Conservation (phyloP, 192 early-diverging fungal genomes). For the Rhizoclosmatium sp. region DNA sequence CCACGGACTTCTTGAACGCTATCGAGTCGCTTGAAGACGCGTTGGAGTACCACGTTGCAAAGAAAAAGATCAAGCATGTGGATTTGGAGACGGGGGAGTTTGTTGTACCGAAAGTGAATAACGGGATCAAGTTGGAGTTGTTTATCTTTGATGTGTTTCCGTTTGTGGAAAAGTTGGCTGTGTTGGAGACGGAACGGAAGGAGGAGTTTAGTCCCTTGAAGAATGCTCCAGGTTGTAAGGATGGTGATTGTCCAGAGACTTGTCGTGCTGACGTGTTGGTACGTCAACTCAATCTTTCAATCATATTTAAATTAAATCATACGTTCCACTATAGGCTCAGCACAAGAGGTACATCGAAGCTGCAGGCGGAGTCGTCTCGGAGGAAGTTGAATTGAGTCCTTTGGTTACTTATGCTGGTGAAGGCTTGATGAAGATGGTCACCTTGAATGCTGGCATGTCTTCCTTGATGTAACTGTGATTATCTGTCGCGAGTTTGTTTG, state of each 20-base stretch:
- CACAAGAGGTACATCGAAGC: constrained; percentile 84
- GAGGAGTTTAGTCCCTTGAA: too few species aligned
- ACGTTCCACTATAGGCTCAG: constrained; percentile 64
- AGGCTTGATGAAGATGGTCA: constrained; percentile 47
- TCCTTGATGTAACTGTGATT: too few species aligned
- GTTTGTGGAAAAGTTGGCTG: constrained; percentile 86
- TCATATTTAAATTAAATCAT: too few species aligned
- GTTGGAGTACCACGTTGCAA: constrained; percentile 95
- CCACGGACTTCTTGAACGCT: constrained; percentile 84
- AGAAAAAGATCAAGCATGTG: constrained; percentile 95
- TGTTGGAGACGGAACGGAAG: constrained; percentile 73
- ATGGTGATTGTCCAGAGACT: too few species aligned
- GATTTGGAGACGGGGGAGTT: constrained; percentile 78
- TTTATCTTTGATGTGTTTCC: constrained; percentile 66
- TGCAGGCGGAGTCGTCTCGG: constrained; percentile 79
- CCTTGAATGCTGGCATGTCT: constrained; percentile 67
- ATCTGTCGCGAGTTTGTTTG: too few species aligned
- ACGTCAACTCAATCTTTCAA: too few species aligned
- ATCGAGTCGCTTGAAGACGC: constrained; percentile 80
- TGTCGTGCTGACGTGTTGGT: constrained; percentile 32
- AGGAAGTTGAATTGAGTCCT: constrained; percentile 82
- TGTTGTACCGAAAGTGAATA: constrained; percentile 76
- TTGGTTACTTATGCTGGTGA: constrained; percentile 93
- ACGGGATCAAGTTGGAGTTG: constrained; percentile 97
- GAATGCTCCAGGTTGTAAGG: too few species aligned